Percentiles rank a stretch among this genome's conserved stretches.
phyloP scores from a whole-genome alignment of 2,329 filamentous ascomycete species.

The Nectriaceae sp. region DNA sequence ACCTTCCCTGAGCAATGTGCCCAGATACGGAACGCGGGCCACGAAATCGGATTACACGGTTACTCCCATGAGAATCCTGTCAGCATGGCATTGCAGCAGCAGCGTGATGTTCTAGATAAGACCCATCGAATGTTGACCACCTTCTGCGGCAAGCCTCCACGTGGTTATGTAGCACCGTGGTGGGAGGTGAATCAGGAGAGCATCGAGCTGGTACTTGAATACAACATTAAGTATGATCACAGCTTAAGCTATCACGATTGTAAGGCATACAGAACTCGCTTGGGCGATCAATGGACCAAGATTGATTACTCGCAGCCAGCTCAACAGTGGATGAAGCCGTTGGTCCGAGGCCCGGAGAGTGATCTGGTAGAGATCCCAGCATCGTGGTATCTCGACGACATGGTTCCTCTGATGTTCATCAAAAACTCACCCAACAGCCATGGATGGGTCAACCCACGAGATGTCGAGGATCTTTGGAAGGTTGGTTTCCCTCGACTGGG shows the following conservation, averaged over 20 bases:
- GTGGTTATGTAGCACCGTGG: conserved; percentile 70
- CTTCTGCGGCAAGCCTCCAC: conserved; percentile 67
- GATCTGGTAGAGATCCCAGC: conserved; percentile 66
- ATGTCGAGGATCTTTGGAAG: conserved; percentile 65
- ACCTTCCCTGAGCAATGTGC: conserved; percentile 50
- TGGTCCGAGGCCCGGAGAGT: conserved; percentile 59
- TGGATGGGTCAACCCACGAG: conserved; percentile 57
- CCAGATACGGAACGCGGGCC: conserved; percentile 46
- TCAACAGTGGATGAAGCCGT: conserved; percentile 46
- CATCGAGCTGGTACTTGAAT: conserved; percentile 61
- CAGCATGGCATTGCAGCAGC: conserved; percentile 74
- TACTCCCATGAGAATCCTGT: conserved; percentile 75
- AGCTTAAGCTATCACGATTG: conserved; percentile 57
- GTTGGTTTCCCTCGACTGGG: no score
- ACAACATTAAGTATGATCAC: conserved; percentile 70
- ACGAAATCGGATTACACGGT: conserved; percentile 61
- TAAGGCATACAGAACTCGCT: conserved; percentile 64
- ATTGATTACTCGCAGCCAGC: conserved; percentile 57
- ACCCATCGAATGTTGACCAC: conserved; percentile 70
- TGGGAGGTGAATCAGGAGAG: conserved; percentile 72
- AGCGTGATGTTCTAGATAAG: conserved; percentile 73
- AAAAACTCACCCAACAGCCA: conserved; percentile 67
- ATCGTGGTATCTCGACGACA: conserved; percentile 63
- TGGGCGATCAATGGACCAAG: conserved; percentile 66
- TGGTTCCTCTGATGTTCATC: conserved; percentile 73